Base-by-base conservation (phyloP, 257 asterid species). In the Rehmannia glutinosa region DNA sequence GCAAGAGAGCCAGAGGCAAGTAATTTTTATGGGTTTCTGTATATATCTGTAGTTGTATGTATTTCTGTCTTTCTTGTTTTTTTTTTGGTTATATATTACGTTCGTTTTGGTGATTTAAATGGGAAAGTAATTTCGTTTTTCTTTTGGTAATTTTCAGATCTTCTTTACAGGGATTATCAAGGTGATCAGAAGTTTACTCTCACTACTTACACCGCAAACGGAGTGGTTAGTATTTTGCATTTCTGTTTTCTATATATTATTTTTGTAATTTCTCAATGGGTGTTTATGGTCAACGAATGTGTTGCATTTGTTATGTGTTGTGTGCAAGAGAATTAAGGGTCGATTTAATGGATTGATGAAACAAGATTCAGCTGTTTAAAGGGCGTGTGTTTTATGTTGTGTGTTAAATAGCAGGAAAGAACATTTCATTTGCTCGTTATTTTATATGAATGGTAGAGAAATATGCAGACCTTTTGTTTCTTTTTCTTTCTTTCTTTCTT, bases 1-100 rank as follows among this genome's bases (percentile, higher is more conserved):
- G 90, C 43, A 84, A 82, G 77, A 79, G 62, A 72, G 85, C 87
- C 33, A 84, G 87, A 84, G 90, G 90, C 74, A 39, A 72, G 76
- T 67, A 3, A 12, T 50, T 43, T 61, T 1, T 23, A 9, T 50
- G 19, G 35, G 55, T 4, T 67, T 58, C 16, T 56, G 17, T 8
- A 5, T 52, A 1, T 20, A 41, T 25, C 1, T 21, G 3, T 43
- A 12, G 11, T 23, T 25, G 36, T 21, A 1, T 27, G 1, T 51
- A 12, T 50, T 62, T 59, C 46, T 10, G 8, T 27, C 6, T 35
- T 64, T 49, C 7, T 33, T 50, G 36, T 64, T 46, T 36, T 8
- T 20, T 33, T 68, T 42, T 36, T 24, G 46, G 12, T 60, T 19
- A 55, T 11, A 6, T 55, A n/a, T n/a, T n/a, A n/a, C n/a, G 20